Evolutionary conservation across 192 early-diverging fungal species (phyloP).

Genomic region (Mortierella antarctica): DNA sequence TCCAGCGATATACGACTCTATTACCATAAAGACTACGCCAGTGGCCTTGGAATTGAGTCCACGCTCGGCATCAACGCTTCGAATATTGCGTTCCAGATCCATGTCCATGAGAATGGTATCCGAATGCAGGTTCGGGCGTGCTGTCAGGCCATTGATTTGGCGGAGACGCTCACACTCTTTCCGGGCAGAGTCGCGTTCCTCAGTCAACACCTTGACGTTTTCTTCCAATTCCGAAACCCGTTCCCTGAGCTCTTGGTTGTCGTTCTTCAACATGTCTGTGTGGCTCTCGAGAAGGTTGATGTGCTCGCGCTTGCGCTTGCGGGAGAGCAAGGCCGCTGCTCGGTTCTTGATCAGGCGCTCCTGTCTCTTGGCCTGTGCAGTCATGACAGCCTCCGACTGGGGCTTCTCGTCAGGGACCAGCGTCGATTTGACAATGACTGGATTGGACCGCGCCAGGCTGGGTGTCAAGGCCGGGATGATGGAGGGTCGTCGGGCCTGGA

Average conservation of each 20-base stretch:
- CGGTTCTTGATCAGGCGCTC: slow-evolving; percentile 94
- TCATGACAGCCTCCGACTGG: slow-evolving; percentile 58
- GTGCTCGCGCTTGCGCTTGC: slow-evolving; percentile 93
- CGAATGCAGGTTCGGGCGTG: slow-evolving; percentile 1
- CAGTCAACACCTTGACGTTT: slow-evolving; percentile 65
- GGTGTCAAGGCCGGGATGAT: slow-evolving; percentile 53
- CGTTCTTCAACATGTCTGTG: slow-evolving; percentile 56
- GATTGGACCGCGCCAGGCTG: slow-evolving; percentile 30
- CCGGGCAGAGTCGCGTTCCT: slow-evolving; percentile 52
- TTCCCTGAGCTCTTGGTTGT: slow-evolving; percentile 71
- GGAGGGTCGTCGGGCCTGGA: slow-evolving; percentile 43
- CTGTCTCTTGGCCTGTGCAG: slow-evolving; percentile 74
- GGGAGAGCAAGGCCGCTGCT: slow-evolving; percentile 84
- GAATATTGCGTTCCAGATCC: slow-evolving; percentile 44
- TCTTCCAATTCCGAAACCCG: slow-evolving; percentile 69
- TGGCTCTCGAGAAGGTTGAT: slow-evolving; percentile 76
- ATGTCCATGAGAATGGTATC: slow-evolving; percentile 40
- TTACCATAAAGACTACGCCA: slow-evolving; percentile 72
- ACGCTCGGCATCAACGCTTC: slow-evolving; percentile 28
- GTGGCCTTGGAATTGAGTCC: slow-evolving; percentile 61
- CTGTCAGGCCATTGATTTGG: slow-evolving; percentile 22
- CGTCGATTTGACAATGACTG: slow-evolving; percentile 50
- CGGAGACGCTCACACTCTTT: slow-evolving; percentile 31
- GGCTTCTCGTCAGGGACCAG: slow-evolving; percentile 43
- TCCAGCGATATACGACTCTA: not conserved